Conservation (phyloP, 495 filamentous ascomycete genomes). For the Tuber calosporum region DNA sequence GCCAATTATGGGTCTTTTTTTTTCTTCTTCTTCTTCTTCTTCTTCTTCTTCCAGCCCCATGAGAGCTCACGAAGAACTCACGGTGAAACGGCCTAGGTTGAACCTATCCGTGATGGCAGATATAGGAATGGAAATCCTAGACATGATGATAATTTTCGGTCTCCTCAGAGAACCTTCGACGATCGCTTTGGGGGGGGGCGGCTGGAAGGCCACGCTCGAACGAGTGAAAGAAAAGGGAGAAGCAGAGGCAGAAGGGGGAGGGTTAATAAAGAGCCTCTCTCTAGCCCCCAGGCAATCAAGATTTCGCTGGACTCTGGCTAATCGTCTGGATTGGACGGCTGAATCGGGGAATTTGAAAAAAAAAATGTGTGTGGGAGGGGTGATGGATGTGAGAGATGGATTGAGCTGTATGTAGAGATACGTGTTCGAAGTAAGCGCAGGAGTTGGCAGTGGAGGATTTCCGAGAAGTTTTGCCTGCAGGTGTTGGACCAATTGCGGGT, state of each 20-base stretch:
- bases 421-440: background rate
- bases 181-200: constrained; percentile 5
- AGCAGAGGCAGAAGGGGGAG: background rate
- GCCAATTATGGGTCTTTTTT: too few species aligned
- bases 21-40: too few species aligned
- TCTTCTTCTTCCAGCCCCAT: background rate
- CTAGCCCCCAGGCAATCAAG: background rate
- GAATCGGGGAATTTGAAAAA: background rate
- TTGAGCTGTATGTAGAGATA: constrained; percentile 2
- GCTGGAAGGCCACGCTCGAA: constrained; percentile 13
- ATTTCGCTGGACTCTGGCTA: background rate
- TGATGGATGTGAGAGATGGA: background rate
- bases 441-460: background rate
- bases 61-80: constrained; percentile 10
- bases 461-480: background rate
- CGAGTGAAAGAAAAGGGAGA: constrained; percentile 19
- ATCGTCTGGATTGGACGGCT: background rate
- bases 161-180: constrained; percentile 14
- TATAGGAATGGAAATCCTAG: constrained; percentile 81
- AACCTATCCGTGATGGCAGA: constrained; percentile 84
- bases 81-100: constrained; percentile 58
- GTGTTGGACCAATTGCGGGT: background rate
- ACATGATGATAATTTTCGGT: constrained; percentile 53
- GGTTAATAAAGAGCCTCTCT: constrained; percentile 3
- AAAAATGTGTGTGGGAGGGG: background rate